Evolutionary conservation across 1,284 basidiomycete species (phyloP), one percentile per base, ranked within the genome.

Genomic region (Neonothopanus nambi): DNA sequence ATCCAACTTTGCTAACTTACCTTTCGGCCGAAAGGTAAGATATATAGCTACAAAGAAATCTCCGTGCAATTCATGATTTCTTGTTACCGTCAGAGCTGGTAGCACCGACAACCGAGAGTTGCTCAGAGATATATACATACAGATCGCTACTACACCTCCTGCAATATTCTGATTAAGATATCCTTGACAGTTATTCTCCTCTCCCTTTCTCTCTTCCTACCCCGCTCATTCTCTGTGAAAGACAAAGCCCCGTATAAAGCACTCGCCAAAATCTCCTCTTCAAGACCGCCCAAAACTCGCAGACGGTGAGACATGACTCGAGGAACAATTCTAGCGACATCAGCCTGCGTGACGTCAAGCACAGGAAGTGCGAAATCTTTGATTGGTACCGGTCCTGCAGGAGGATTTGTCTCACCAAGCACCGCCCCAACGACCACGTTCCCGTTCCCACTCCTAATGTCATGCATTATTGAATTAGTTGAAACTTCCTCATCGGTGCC

Each of bases 291-390:
- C 28, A 87, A 74, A 50, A 87, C 78, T 51, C 85, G 73, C 57
- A 91, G 61, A 9, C 89, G 81, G 69, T 91, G 88, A 6, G 84
- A 84, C 26, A 91, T 76, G 0, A 85, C 80, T 28, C 87, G 72
- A 30, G 86, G 85, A 58, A 87, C 79, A 20, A 89, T 79, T 54
- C 83, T 76, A 51, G 84, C 85, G 57, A 89, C 74, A 60, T 90
- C 85, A 55, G 84, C 84, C 63, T 89, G 85, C 7, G 83, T 82
- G 3, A 87, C 79, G 55, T 87, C 84, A 60, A 87, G 66, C 42
- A 75, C 67, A 20, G 52, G 55, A 9, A 52, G 17, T 20, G 5
- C 28, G 24, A 41, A 17, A 21, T 39, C 45, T 48, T 24, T 26
- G 30, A 17, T 42, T n/a, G n/a, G n/a, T n/a, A n/a, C n/a, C n/a